Conservation (phyloP, 371 early-diverging fungal species). For the Syncephalis plumigaleata region DNA sequence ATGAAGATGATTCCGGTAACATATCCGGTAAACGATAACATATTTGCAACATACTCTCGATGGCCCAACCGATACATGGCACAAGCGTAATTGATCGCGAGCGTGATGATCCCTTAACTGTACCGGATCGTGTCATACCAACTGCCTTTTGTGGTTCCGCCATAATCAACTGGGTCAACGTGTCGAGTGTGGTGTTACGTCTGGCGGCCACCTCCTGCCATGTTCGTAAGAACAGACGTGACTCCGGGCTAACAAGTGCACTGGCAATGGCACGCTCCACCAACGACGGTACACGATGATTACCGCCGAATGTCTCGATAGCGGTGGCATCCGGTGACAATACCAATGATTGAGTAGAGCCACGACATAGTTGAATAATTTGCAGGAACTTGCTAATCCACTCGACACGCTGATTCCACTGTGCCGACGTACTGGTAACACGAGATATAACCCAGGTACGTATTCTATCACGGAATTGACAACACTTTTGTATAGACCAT, state of each 20-base stretch:
- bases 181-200: neutral
- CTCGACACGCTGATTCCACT: constrained; percentile 25
- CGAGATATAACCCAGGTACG: constrained; percentile 56
- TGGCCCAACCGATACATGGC: constrained; percentile 30
- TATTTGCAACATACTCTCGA: constrained; percentile 29
- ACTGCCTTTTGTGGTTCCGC: neutral
- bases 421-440: constrained; percentile 25
- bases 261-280: constrained; percentile 57
- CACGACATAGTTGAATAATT: constrained; percentile 31
- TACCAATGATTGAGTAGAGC: neutral
- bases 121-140: neutral
- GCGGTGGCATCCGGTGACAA: neutral
- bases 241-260: constrained; percentile 63
- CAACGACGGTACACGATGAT: constrained; percentile 32
- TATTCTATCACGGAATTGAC: constrained; percentile 48
- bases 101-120: neutral
- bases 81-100: constrained; percentile 10
- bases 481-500: constrained; percentile 43
- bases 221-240: constrained; percentile 38
- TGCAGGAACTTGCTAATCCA: constrained; percentile 46
- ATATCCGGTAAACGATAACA: constrained; percentile 31
- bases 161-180: neutral
- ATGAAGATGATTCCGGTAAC: too few species aligned
- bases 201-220: constrained; percentile 39
- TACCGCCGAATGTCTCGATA: neutral